Conservation (phyloP, 2,329 filamentous ascomycete genomes). For the Pseudogymnoascus sp. region DNA sequence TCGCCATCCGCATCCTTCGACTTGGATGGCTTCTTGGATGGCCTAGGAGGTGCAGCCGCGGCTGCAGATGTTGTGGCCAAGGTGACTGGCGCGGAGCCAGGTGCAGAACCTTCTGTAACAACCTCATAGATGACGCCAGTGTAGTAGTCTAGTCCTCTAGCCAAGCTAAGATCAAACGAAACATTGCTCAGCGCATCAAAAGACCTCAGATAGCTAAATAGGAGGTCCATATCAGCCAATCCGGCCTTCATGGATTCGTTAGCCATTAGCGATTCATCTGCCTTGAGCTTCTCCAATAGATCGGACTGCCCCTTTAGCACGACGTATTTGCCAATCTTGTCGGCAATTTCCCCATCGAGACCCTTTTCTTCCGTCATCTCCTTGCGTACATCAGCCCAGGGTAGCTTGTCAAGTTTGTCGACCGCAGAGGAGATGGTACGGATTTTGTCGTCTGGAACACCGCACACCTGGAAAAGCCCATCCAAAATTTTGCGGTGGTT, state of each 20-base stretch:
- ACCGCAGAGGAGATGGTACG: conserved; percentile 86
- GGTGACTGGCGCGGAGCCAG: conserved; percentile 31
- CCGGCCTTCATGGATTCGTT: conserved; percentile 74
- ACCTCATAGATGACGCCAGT: conserved; percentile 73
- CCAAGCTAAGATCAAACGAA: conserved; percentile 84
- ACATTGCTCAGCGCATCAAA: conserved; percentile 66
- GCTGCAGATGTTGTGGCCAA: conserved; percentile 32
- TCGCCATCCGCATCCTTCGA: conserved; percentile 45
- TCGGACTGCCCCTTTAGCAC: conserved; percentile 67
- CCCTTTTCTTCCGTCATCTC: conserved; percentile 95
- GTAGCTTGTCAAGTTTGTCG: conserved; percentile 90
- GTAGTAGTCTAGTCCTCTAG: conserved; percentile 82
- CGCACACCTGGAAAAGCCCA: conserved; percentile 83
- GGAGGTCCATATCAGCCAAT: conserved; percentile 68
- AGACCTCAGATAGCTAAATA: conserved; percentile 75
- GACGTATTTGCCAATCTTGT: conserved; percentile 83
- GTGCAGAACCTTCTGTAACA: conserved; percentile 70
- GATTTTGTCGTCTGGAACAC: conserved; percentile 80
- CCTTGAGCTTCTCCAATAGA: conserved; percentile 61
- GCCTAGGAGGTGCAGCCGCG: conserved; percentile 31
- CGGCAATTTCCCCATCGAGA: conserved; percentile 65
- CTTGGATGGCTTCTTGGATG: conserved; percentile 35
- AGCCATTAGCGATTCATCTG: conserved; percentile 58
- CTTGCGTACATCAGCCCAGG: conserved; percentile 81
- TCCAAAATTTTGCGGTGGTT: conserved; percentile 94